Base-by-base conservation (phyloP, 116 monocot genomes). In the Cymodocea nodosa region DNA sequence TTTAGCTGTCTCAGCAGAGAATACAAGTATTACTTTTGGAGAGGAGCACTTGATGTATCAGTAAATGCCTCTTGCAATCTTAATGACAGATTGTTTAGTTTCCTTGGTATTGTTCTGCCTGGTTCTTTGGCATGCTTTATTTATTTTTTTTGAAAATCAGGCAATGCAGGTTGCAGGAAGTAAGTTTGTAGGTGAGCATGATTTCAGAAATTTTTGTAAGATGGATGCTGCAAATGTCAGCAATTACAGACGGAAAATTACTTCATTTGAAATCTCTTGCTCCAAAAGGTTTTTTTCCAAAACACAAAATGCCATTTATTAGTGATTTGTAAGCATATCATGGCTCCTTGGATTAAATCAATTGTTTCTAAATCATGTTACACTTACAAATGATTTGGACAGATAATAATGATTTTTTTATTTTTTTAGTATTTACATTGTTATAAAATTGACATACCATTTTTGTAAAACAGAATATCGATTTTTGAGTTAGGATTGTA, bases 171-270 rank as follows among this genome's bases (percentile, higher is more conserved):
- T 71, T 69, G 88, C 85, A 67, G 82, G 80, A 61, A 62, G 72
- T 48, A 85, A 77, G 72, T 84, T 97, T 36, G 75, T 84, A 58
- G 97, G 97, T 67, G 85, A 85, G 64, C 81, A 91, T 77, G 97
- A 97, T 67, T 97, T 88, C 73, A 85, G 97, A 77, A 97, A 91
- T 65, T 97, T 97, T 63, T 97, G 97, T 74, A 97, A 97, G 78
- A 91, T 97, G 97, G 97, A 97, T 86, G 97, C 97, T 67, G 79
- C 70, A 52, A 97, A 97, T 76, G 91, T 97, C 24, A 83, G 71
- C 39, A 97, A 97, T 62, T 97, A 84, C 66, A 85, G 37, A 35
- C 77, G 91, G 20, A 50, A 65, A 35, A 89, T 97, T 23, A 86
- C 78, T 50, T 52, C 57, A 22, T 85, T 88, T 74, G 67, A 74